Conservation (phyloP, 805 yeast species). For the Wilhelminamyces savonicus region DNA sequence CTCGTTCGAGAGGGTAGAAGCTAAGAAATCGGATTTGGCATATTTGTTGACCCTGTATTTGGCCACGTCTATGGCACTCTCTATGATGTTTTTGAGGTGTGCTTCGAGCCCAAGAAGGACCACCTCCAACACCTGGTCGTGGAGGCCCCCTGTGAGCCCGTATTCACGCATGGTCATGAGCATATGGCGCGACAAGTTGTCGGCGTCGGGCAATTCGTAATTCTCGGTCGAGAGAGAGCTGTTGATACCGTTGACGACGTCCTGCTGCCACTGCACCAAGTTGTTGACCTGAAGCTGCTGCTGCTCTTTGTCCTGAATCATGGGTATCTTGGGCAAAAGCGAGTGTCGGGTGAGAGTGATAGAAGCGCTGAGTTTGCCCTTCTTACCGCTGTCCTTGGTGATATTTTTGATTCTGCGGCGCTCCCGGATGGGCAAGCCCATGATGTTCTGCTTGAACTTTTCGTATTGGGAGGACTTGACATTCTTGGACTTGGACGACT, state of each 20-base stretch:
- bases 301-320: slow-evolving; percentile 46
- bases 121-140: slow-evolving; percentile 71
- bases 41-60: slow-evolving; percentile 50
- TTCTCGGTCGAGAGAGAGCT: slow-evolving; percentile 74
- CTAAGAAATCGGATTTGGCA: slow-evolving; percentile 29
- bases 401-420: slow-evolving; percentile 79
- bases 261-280: slow-evolving; percentile 85
- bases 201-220: slow-evolving; percentile 78
- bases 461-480: slow-evolving; percentile 70
- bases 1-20: slow-evolving; percentile 14
- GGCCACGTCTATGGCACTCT: slow-evolving; percentile 67
- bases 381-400: slow-evolving; percentile 76
- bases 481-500: slow-evolving; percentile 39
- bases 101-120: slow-evolving; percentile 75
- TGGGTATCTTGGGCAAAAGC: slow-evolving; percentile 79
- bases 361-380: slow-evolving; percentile 63
- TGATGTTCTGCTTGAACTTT: slow-evolving; percentile 73
- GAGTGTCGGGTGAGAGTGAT: slow-evolving; percentile 68
- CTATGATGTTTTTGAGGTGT: slow-evolving; percentile 69
- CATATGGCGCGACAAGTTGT: slow-evolving; percentile 60
- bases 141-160: slow-evolving; percentile 80
- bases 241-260: slow-evolving; percentile 78
- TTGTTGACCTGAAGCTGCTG: slow-evolving; percentile 41
- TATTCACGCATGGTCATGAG: slow-evolving; percentile 82
- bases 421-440: slow-evolving; percentile 81